These are phyloP conservation scores for Komagataea norvegica DNA, from an alignment of 1,139 yeast genomes.

Conservation along the genomic window DNA sequence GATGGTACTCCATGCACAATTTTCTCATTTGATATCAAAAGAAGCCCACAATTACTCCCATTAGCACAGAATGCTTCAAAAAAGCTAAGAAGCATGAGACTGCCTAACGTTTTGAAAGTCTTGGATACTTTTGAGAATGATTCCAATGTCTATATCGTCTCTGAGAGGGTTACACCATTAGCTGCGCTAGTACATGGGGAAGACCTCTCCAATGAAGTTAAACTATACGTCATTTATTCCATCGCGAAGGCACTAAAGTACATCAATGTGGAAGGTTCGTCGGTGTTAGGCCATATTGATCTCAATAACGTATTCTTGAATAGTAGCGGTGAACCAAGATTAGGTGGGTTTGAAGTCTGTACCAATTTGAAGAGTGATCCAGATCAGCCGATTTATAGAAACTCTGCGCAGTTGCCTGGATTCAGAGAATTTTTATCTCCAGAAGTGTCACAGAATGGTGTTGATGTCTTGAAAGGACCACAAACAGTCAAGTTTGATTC, in stretches of 20 bases:
- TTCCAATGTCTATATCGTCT: slow-evolving; percentile 65
- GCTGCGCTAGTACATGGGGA: slow-evolving; percentile 30
- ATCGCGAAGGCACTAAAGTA: slow-evolving; percentile 54
- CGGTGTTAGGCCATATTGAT: slow-evolving; percentile 63
- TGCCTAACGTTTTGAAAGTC: slow-evolving; percentile 73
- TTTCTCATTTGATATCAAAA: slow-evolving; percentile 55
- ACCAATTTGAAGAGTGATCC: slow-evolving; percentile 48
- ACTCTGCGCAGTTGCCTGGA: slow-evolving; percentile 28
- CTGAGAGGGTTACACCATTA: slow-evolving; percentile 74
- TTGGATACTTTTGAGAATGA: slow-evolving; percentile 63
- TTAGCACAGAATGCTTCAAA: slow-evolving; percentile 62
- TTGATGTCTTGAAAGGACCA: slow-evolving; percentile 36
- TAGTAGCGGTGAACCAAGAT: slow-evolving; percentile 73
- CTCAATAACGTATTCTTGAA: slow-evolving; percentile 58
- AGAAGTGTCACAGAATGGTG: slow-evolving; percentile 39
- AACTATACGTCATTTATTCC: slow-evolving; percentile 52
- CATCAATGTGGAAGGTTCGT: slow-evolving; percentile 58
- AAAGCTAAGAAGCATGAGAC: slow-evolving; percentile 61
- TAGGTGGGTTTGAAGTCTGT: slow-evolving; percentile 78
- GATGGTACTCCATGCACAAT: slow-evolving; percentile 45
- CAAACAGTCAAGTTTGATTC: slow-evolving; percentile 53
- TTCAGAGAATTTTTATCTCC: slow-evolving; percentile 37
- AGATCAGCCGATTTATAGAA: slow-evolving; percentile 39
- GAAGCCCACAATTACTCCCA: slow-evolving; percentile 33
- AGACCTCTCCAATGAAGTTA: slow-evolving; percentile 33